A percentile compares a stretch with the other conserved stretches of the same genome.
phyloP scores from a whole-genome alignment of 2,329 filamentous ascomycete genomes.

The Beauveria asiatica region DNA sequence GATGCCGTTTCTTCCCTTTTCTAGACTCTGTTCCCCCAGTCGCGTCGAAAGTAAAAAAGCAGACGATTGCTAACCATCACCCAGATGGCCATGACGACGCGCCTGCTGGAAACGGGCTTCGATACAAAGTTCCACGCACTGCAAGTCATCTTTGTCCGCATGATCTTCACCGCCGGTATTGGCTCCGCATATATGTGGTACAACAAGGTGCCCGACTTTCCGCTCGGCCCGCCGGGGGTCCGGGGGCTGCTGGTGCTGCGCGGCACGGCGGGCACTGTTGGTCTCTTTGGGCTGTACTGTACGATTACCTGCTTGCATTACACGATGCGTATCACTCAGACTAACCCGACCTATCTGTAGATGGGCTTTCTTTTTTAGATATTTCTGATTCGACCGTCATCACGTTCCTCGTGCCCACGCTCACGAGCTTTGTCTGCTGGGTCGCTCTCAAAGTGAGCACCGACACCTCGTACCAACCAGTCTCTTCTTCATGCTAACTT shows the following conservation, averaged over 20 bases:
- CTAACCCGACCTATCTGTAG: slow-evolving; percentile 13
- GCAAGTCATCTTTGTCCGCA: slow-evolving; percentile 35
- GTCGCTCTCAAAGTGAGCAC: slow-evolving; percentile 27
- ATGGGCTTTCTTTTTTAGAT: slow-evolving; percentile 55
- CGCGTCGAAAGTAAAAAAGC: background rate
- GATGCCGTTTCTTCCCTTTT: background rate
- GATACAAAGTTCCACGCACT: slow-evolving; percentile 31
- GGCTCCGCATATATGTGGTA: slow-evolving; percentile 33
- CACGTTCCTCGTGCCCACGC: slow-evolving; percentile 66
- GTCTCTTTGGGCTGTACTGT: slow-evolving; percentile 53
- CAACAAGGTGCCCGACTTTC: slow-evolving; percentile 48
- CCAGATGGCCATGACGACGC: slow-evolving; percentile 33
- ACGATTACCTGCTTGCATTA: background rate
- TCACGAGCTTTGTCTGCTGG: slow-evolving; percentile 60
- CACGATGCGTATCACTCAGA: too few species aligned
- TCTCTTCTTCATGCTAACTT: background rate
- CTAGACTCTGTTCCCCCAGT: background rate
- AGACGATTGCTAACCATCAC: background rate
- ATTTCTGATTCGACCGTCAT: slow-evolving; percentile 73
- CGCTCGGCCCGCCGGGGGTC: slow-evolving; percentile 55
- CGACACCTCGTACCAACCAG: too few species aligned
- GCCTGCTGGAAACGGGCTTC: slow-evolving; percentile 25
- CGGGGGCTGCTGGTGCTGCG: slow-evolving; percentile 54
- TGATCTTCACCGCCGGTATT: slow-evolving; percentile 28
- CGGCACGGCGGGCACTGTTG: slow-evolving; percentile 55